Conservation (phyloP, 75 land plant genomes). For the Cunninghamia lanceolata region DNA sequence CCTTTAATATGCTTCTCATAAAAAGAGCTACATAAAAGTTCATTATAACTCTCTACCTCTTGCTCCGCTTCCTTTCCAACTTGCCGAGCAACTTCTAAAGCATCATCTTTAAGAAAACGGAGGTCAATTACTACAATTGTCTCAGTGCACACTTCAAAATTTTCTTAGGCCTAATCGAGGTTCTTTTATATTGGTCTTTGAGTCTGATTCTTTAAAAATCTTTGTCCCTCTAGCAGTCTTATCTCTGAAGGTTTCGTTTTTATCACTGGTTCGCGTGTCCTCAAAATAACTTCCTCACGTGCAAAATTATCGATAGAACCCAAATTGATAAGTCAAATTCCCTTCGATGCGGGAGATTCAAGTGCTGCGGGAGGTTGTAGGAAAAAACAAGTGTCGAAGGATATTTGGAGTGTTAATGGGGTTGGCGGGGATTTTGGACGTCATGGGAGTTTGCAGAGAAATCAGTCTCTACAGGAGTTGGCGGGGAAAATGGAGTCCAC, state of each 20-base stretch:
- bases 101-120: conserved; percentile 52
- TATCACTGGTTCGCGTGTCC: not conserved
- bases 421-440: no score
- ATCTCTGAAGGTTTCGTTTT: not conserved
- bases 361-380: no score
- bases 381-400: no score
- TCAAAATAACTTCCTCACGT: not conserved
- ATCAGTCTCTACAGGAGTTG: no score
- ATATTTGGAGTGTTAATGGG: no score
- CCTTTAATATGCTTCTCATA: conserved; percentile 30
- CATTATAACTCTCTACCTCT: conserved; percentile 52
- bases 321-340: no score
- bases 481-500: no score
- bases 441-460: no score
- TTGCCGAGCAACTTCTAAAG: conserved; percentile 76
- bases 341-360: no score
- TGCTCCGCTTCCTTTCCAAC: conserved; percentile 82
- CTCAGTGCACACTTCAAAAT: conserved; percentile 5
- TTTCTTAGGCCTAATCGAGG: not conserved
- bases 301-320: not conserved
- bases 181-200: not conserved
- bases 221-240: not conserved
- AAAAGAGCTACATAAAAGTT: conserved; percentile 50
- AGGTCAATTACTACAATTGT: conserved; percentile 37
- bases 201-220: not conserved